Evolutionary conservation across 2,329 filamentous ascomycete species (phyloP), one percentile per base, ranked within the genome.

Genomic region (Cladorrhinum sp.): DNA sequence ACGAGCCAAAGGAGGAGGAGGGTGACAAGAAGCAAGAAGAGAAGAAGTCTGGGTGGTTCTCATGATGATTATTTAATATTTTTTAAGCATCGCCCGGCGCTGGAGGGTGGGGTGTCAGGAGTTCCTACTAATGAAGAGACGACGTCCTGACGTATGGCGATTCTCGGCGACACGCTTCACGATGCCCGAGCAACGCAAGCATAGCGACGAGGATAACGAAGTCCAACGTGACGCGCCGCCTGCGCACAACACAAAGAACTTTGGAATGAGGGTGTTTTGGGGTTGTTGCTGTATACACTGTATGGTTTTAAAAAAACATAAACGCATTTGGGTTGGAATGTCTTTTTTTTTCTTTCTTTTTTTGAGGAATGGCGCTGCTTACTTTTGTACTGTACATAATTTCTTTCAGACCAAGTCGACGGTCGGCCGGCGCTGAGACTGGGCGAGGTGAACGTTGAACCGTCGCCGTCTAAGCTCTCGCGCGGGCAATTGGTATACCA

Each of bases 11-110:
- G 18, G 48, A 57, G 18, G 48, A 57, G 16, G 60, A 59, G 33
- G 20, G 36, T 1, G 50, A 56, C 12, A 28, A 60, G 53, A 49
- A 59, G 57, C 23, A 53, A 28, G 56, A 61, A 26, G 48, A 57
- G 39, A 67, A 66, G 63, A 64, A 62, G 57, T 60, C 55, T n/a
- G 57, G 62, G 58, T 62, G 60, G 55, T 53, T 60, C 46, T 56
- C 59, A 60, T 65, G 58, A 61, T 51, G 49, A 48, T 54, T 39
- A 7, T 50, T 53, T 58, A 23, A 33, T 53, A 23, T 36, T 60
- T 51, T 9, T 28, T 28, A 28, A 24, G 58, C 61, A 64, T 62
- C 60, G 30, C 62, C 30, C 28, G 58, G 59, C 55, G 39, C 51
- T 30, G 53, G 49, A 3, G 55, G 9, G 55, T 39, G 39, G 51